Evolutionary conservation across 805 yeast genomes (phyloP).

Genomic region (Suhomyces kilbournensis): DNA sequence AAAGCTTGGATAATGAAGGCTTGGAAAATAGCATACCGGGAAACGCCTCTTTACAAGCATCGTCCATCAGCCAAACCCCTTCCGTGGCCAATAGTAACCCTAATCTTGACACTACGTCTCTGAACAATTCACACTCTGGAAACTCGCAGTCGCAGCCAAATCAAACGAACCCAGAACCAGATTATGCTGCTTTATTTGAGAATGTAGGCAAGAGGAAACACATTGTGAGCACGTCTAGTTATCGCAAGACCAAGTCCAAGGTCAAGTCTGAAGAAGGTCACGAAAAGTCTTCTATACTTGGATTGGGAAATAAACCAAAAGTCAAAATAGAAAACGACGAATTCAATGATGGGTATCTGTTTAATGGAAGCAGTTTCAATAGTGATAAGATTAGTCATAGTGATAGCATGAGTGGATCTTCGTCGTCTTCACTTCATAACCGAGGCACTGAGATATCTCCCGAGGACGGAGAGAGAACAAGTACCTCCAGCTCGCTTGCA

Average conservation of each 20-base stretch:
- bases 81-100: constrained; percentile 13
- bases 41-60: constrained; percentile 10
- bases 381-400: not conserved
- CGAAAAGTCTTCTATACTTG: constrained; percentile 4
- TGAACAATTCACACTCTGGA: constrained; percentile 13
- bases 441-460: not conserved
- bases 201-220: constrained; percentile 41
- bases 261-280: constrained; percentile 17
- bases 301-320: not conserved
- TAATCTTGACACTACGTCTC: constrained; percentile 14
- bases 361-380: not conserved
- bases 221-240: constrained; percentile 20
- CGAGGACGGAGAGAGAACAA: not conserved
- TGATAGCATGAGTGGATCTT: not conserved
- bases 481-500: constrained; percentile 4
- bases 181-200: constrained; percentile 43
- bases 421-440: constrained; percentile 5
- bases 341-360: not conserved
- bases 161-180: constrained; percentile 24
- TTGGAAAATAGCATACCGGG: constrained; percentile 6
- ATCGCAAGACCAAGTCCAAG: constrained; percentile 24
- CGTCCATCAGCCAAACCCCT: constrained; percentile 19
- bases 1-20: constrained; percentile 9
- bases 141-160: not conserved
- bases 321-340: constrained; percentile 1